Evolutionary conservation across 768 basidiomycete species (phyloP).

Genomic region (Russula sp.): DNA sequence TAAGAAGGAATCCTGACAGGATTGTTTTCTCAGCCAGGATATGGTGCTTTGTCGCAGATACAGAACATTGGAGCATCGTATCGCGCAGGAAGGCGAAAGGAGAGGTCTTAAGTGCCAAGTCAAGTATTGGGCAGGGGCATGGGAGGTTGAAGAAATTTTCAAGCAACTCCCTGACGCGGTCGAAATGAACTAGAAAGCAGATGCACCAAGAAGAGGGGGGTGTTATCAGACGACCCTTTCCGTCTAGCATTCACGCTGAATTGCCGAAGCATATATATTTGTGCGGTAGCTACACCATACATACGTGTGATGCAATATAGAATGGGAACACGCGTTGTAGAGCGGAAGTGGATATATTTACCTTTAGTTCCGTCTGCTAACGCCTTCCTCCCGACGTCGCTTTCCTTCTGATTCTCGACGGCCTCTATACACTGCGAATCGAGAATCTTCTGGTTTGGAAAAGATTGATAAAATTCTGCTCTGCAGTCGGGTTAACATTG

Average conservation of each 20-base stretch:
- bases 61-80: conserved; percentile 75
- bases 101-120: conserved; percentile 66
- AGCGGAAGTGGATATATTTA: conserved; percentile 28
- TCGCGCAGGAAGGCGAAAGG: conserved; percentile 59
- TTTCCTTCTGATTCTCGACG: conserved; percentile 98
- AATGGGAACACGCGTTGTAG: not conserved
- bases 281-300: conserved; percentile 23
- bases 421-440: conserved; percentile 91
- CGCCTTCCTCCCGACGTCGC: conserved; percentile 86
- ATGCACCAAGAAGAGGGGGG: too few species aligned
- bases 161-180: conserved; percentile 13
- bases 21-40: conserved; percentile 58
- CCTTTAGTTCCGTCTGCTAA: conserved; percentile 96
- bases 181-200: not conserved
- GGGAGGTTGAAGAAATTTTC: conserved; percentile 92
- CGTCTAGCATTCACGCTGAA: conserved; percentile 8
- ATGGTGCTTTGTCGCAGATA: conserved; percentile 70
- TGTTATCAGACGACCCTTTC: not conserved
- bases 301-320: conserved; percentile 13
- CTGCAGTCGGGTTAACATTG: conserved; percentile 28
- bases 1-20: not conserved
- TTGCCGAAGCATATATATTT: conserved; percentile 25
- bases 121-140: conserved; percentile 87
- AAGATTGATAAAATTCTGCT: conserved; percentile 88
- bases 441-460: conserved; percentile 83